Percentiles rank a stretch among this genome's conserved stretches.
Conservation (phyloP, 1,284 basidiomycete species). For the Heimioporus retisporus region DNA sequence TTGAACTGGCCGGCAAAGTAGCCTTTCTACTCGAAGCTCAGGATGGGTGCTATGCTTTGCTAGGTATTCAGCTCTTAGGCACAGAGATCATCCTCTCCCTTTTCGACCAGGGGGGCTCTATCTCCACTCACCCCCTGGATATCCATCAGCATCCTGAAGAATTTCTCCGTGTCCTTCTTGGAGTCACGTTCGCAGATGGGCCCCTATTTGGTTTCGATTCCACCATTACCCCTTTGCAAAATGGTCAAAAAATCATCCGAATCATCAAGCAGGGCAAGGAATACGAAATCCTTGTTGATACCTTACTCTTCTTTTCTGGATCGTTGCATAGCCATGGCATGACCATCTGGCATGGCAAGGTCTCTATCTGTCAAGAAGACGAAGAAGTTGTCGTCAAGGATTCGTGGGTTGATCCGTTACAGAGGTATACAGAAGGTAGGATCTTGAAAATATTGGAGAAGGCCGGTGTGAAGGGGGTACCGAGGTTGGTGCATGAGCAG, state of each 20-base stretch:
- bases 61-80: slow-evolving; percentile 4
- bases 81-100: neutral
- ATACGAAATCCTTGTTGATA: neutral
- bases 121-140: slow-evolving; percentile 6
- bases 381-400: slow-evolving; percentile 12
- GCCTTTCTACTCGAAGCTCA: neutral
- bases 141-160: neutral
- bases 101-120: slow-evolving; percentile 8
- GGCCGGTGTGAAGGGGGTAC: slow-evolving; percentile 2
- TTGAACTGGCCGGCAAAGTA: slow-evolving; percentile 1
- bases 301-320: slow-evolving; percentile 4
- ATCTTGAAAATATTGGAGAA: slow-evolving; percentile 10
- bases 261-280: neutral
- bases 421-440: slow-evolving; percentile 7
- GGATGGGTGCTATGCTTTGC: neutral
- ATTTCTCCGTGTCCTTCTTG: slow-evolving; percentile 10
- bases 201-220: neutral
- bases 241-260: neutral
- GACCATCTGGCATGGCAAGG: slow-evolving; percentile 3
- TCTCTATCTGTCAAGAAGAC: neutral
- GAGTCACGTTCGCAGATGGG: neutral
- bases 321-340: slow-evolving; percentile 6
- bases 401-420: slow-evolving; percentile 7
- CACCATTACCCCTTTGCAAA: neutral
- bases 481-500: slow-evolving; percentile 13